Base-by-base conservation (phyloP, 1,284 basidiomycete species). In the Irpex sp. region DNA sequence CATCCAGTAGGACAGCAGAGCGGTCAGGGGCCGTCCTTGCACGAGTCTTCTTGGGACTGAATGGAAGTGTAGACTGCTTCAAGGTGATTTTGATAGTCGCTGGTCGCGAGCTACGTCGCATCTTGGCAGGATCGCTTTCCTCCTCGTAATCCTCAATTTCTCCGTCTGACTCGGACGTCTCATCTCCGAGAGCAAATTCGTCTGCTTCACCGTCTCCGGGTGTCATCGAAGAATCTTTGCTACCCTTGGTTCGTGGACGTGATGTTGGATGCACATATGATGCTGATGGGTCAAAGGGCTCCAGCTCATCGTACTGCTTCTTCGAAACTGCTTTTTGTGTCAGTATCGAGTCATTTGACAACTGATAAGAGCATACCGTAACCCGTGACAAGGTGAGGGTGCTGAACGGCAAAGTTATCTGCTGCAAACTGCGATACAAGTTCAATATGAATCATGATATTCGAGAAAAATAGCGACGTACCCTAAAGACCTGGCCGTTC, bases 1-100 rank as follows among this genome's bases (percentile, higher is more conserved):
- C 77, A 12, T 74, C 73, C 58, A 74, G 64, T n/a, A 70, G 65
- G 45, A 72, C 66, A 49, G 77, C 66, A 35, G 52, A 54, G 12
- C 21, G 21, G 28, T 54, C 33, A n/a, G 52, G 23, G 12, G 23
- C 33, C 59, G 74, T 72, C 52, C 68, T 68, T 47, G 74, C 74
- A 9, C 82, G 79, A 36, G 82, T 80, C 71, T 86, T 90, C 67
- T 72, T 80, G 0, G 87, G 86, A 66, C 85, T 88, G 71, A 83
- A 88, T 8, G 86, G 86, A 48, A 87, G 74, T 4, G 19, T 52
- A 4, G 56, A 23, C 57, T 65, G 65, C 64, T 65, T 67, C 53
- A 58, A 12, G 61, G 61, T 7, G 61, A 65, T 16, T 64, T 66
- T 9, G 58, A 56, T 21, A 64, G 64, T 19, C 9, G 28, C 28